Evolutionary conservation across 2,329 filamentous ascomycete genomes (phyloP), one percentile per base, ranked within the genome.

Genomic region (Pyricularia grisea): DNA sequence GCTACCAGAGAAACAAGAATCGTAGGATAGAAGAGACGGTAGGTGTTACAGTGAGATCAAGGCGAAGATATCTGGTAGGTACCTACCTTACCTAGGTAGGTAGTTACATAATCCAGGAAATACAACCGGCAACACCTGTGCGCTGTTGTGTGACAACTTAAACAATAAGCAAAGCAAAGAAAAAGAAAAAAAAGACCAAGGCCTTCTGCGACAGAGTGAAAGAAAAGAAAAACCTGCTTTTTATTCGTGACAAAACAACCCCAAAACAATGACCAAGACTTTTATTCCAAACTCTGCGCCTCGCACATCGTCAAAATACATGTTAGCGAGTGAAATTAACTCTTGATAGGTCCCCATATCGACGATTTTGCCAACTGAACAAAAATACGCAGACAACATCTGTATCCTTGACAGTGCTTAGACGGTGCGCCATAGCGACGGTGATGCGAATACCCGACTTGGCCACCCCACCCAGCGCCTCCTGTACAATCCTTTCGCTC

Each of bases 371-470:
- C 83, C 83, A 9, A 80, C 76, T n/a, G n/a, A n/a, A n/a, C 5
- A 85, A 82, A 72, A 89, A 85, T 0, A 88, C 85, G 71, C 84
- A 87, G 33, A 88, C 88, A 2, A 80, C 75, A 74, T 88, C 84
- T 0, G 84, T 84, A 70, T 87, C 81, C 72, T 85, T 82, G 72
- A 92, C 89, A 0, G 84, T 87, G 1, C 83, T 58, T 23, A 68
- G 64, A 20, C 69, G 67, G 30, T 70, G 69, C 25, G 69, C 69
- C 30, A 70, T 91, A 20, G 90, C 87, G 70, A 93, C 88, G 20
- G 69, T 70, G 64, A 66, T 69, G 27, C 55, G 65, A 14, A 31
- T 66, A 6, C 58, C 66, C 6, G 27, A n/a, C n/a, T 61, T 30
- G 11, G 72, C 75, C 0, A 77, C 78, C 68, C 71, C 77, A 74